Conservation (phyloP, 176 grass and related monocot genomes). For the Hordeum marinum region DNA sequence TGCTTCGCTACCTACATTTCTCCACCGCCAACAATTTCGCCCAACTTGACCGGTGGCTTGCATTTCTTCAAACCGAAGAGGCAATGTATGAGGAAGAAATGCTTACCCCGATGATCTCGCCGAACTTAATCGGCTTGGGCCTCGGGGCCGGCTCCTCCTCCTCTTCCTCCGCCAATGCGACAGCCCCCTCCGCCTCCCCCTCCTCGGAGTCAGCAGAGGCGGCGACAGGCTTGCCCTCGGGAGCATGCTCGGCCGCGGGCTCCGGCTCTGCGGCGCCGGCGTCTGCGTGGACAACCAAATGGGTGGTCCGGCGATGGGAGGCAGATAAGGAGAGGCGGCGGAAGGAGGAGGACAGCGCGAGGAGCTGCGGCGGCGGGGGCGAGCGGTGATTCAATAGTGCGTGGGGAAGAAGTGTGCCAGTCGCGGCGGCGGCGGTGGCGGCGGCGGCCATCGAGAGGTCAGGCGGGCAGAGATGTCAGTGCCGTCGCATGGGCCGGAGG, state of each 20-base stretch:
- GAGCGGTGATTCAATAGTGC: slow-evolving; percentile 31
- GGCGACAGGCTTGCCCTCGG: not conserved
- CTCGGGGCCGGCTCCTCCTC: slow-evolving; percentile 40
- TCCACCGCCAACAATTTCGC: not conserved
- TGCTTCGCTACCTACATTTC: not conserved
- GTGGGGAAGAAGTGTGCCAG: slow-evolving; percentile 32
- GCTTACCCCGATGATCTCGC: slow-evolving; percentile 90
- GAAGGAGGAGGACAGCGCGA: slow-evolving; percentile 39
- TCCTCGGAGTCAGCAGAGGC: slow-evolving; percentile 44
- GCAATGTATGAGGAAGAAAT: not conserved
- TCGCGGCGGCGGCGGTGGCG: slow-evolving; percentile 25
- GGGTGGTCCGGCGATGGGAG: slow-evolving; percentile 35
- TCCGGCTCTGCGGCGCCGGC: slow-evolving; percentile 32
- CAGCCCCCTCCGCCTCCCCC: slow-evolving; percentile 24
- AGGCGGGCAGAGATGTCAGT: slow-evolving; percentile 21
- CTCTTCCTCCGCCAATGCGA: slow-evolving; percentile 24
- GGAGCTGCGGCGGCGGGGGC: slow-evolving; percentile 17
- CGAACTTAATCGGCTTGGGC: slow-evolving; percentile 65
- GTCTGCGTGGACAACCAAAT: slow-evolving; percentile 31
- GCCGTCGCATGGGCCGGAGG: slow-evolving; percentile 32
- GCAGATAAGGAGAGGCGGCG: slow-evolving; percentile 42
- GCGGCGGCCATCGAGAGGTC: slow-evolving; percentile 41
- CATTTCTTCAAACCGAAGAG: not conserved
- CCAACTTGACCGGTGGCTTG: not conserved
- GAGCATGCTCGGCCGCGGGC: not conserved